Base-by-base conservation (phyloP, 768 basidiomycete genomes). In the Udeniomyces megalosporus region DNA sequence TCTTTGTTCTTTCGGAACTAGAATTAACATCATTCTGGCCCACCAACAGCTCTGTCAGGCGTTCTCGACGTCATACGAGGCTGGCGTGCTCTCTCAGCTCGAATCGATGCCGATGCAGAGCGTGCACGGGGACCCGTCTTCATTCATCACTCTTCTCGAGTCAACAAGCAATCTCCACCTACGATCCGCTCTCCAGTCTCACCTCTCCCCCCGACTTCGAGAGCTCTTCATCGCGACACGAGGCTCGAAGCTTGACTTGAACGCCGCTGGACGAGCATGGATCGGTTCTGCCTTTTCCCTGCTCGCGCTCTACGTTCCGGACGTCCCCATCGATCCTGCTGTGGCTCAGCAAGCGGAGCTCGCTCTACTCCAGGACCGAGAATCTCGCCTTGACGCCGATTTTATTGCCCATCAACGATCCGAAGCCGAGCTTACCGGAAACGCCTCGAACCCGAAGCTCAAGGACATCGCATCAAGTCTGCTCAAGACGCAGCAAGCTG, bases 311-410 rank as follows among this genome's bases (percentile, higher is more conserved):
- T 84, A 84, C 69, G 77, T 97, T 44, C 90, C 95, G 0, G 80
- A 88, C 71, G 75, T 81, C 1, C 89, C 92, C 2, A 74, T 96
- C 53, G 95, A 99, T 71, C 95, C 95, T 29, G 82, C 84, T 7
- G 82, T 82, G 26, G 78, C 83, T 35, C 77, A 82, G 58, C 77
- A 75, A 55, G 79, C 76, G 52, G 74, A 76, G 0, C 68, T 69
- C 1, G 71, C 75, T 32, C 80, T 82, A 31, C 76, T 78, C 70
- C 68, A 70, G 31, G 69, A 76, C 53, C 77, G 81, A 58, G 67
- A 75, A 34, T 66, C 70, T 1, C 68, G 75, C 28, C 66, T 86
- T 3, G 65, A 69, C 3, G 72, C 74, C 2, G 81, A 87, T 71
- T 70, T 83, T 8, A 57, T 68, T 6, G 75, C 87, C 7, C 83